Percentiles rank a stretch among this genome's conserved stretches.
Evolutionary conservation across 1,139 yeast genomes (phyloP).

Genomic region (Saccharomycopsis crataegensis): DNA sequence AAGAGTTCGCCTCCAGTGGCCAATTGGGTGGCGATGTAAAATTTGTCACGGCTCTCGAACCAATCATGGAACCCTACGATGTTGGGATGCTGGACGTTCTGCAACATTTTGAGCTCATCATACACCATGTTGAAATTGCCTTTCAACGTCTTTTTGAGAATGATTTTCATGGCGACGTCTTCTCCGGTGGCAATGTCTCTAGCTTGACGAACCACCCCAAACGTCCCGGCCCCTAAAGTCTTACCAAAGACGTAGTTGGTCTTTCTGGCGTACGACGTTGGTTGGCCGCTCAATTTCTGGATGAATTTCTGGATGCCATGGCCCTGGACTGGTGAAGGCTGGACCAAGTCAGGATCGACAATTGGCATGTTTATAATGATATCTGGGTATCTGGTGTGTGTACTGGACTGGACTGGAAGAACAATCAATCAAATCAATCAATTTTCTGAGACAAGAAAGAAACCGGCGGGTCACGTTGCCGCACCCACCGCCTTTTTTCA

Average conservation of each 20-base stretch:
- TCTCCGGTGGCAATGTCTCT: slow-evolving; percentile 49
- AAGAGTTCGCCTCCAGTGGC: slow-evolving; percentile 92
- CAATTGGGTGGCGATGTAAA: slow-evolving; percentile 64
- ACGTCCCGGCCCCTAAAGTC: slow-evolving; percentile 86
- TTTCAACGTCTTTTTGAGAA: slow-evolving; percentile 70
- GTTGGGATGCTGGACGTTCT: slow-evolving; percentile 64
- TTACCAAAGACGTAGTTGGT: slow-evolving; percentile 62
- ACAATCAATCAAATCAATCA: background rate
- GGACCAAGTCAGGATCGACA: slow-evolving; percentile 16
- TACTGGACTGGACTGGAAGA: background rate
- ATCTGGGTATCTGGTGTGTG: background rate
- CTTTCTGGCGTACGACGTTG: slow-evolving; percentile 59
- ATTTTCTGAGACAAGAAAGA: background rate
- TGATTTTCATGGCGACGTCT: slow-evolving; percentile 81
- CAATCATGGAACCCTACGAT: slow-evolving; percentile 79
- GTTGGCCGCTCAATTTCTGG: slow-evolving; percentile 64
- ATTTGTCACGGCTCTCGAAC: slow-evolving; percentile 80
- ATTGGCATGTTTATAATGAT: slow-evolving; percentile 4
- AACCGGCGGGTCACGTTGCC: background rate
- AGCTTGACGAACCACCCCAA: slow-evolving; percentile 83
- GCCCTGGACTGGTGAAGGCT: slow-evolving; percentile 25
- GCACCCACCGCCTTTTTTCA: background rate
- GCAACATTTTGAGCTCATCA: slow-evolving; percentile 68
- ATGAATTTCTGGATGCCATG: slow-evolving; percentile 28
- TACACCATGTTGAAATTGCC: slow-evolving; percentile 59